Evolutionary conservation across 2,329 filamentous ascomycete species (phyloP), one percentile per base, ranked within the genome.

Genomic region (Arthrinium puccinioides): DNA sequence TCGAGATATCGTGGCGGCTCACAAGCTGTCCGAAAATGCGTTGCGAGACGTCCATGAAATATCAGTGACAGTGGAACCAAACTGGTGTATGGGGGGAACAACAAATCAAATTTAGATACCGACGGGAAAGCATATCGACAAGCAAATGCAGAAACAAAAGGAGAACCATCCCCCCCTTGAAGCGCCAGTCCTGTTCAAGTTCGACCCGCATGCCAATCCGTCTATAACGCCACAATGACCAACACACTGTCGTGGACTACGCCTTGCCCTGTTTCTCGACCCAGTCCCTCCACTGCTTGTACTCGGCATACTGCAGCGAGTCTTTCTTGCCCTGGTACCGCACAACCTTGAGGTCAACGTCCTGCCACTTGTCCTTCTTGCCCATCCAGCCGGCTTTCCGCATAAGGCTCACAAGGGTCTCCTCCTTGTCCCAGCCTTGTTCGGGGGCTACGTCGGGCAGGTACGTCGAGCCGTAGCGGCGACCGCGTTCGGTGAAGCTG

Each of bases 391-490:
- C 92, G 1, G 89, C 89, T 70, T 98, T 98, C 42, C 87, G 74
- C 82, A 96, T 92, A 55, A 97, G 64, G 61, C 86, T 94, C 37
- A 88, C 73, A 3, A 98, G 61, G 0, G 90, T 86, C 70, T 97
- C 87, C 57, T 97, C 89, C 61, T 92, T 89, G 9, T 76, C 86
- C 92, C 92, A 98, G 13, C 87, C 89, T 59, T 97, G 92, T 67
- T 98, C 92, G 1, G 75, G 67, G 9, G 90, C 84, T 6, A 98
- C 88, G 56, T 96, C 87, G 0, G 92, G 92, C 11, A 98, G 72
- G 54, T 97, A 98, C 0, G 92, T 96, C 1, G 87, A 76, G 13
- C 88, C 86, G 55, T 87, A 87, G 32, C 84, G 76, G 34, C 79
- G 73, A 13, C 79, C 79, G 47, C 79, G 73, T 49, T 87, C 71